Percentiles rank a stretch among this genome's conserved stretches.
Conservation (phyloP, 2,329 filamentous ascomycete species). For the Parasarocladium wereldwijsianum region DNA sequence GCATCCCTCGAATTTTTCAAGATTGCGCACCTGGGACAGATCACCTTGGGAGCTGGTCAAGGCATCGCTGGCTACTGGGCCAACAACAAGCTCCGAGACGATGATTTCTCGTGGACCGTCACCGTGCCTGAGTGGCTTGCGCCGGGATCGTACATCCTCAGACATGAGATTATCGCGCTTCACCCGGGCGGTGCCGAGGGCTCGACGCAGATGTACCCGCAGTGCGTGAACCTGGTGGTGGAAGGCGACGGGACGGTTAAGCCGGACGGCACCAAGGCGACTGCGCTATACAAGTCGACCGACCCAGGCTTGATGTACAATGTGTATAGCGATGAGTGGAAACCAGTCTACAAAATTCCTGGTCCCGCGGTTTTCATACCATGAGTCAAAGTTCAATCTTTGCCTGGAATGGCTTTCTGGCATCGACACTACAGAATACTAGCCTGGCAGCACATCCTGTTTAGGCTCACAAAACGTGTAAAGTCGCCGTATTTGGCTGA, state of each 20-base stretch:
- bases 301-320: constrained; percentile 13
- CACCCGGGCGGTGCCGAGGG: constrained; percentile 24
- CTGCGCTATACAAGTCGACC: constrained; percentile 13
- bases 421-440: no score
- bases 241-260: constrained; percentile 17
- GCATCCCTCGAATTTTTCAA: constrained; percentile 43
- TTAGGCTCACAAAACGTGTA: no score
- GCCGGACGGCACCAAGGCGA: constrained; percentile 12
- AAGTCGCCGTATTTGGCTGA: no score
- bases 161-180: constrained; percentile 34
- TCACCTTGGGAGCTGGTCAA: constrained; percentile 29
- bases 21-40: constrained; percentile 40
- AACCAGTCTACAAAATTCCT: constrained; percentile 10
- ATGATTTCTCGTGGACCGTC: constrained; percentile 13
- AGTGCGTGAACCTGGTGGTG: constrained; percentile 30
- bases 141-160: constrained; percentile 15
- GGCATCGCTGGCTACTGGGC: constrained; percentile 19
- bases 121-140: constrained; percentile 1
- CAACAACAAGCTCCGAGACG: constrained; percentile 23
- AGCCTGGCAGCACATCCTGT: no score
- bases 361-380: constrained; percentile 9
- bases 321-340: constrained; percentile 8
- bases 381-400: no score
- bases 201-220: constrained; percentile 33
- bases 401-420: no score